Conservation (phyloP, 106 monocot species). For the Gastrodia elata region DNA sequence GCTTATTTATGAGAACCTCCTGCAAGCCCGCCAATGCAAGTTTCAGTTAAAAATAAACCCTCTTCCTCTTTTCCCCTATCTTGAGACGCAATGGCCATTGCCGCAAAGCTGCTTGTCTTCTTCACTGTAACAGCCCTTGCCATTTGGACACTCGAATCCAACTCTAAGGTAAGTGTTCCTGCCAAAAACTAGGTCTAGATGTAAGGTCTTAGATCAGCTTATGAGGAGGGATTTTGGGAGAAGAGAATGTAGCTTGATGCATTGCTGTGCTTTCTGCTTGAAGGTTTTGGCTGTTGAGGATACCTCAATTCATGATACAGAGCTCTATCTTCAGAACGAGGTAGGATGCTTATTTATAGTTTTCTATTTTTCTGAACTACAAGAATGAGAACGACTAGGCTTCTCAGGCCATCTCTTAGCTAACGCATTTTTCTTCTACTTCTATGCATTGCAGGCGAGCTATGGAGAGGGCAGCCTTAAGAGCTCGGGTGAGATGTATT, state of each 20-base stretch:
- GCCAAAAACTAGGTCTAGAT: too few species aligned
- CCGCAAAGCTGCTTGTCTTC: background rate
- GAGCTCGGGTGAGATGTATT: conserved; percentile 31
- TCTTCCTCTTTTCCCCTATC: background rate
- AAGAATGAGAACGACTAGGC: background rate
- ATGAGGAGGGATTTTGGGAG: background rate
- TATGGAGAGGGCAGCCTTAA: conserved; percentile 32
- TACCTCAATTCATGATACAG: background rate
- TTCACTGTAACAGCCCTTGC: background rate
- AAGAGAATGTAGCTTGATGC: too few species aligned
- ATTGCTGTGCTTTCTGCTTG: background rate
- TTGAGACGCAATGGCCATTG: conserved; percentile 8
- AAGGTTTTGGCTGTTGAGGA: conserved; percentile 2
- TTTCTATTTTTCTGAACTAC: background rate
- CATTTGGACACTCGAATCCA: background rate
- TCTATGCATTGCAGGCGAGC: background rate
- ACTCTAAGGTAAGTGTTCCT: background rate
- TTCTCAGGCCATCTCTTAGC: background rate
- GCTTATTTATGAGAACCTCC: background rate
- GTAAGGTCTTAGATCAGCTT: background rate
- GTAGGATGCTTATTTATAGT: background rate
- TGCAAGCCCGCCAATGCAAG: background rate
- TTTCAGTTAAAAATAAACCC: background rate
- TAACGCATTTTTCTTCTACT: background rate
- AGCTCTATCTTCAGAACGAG: background rate